Evolutionary conservation across 2,329 filamentous ascomycete species (phyloP).

Genomic region (Botrytis hyacinthi): DNA sequence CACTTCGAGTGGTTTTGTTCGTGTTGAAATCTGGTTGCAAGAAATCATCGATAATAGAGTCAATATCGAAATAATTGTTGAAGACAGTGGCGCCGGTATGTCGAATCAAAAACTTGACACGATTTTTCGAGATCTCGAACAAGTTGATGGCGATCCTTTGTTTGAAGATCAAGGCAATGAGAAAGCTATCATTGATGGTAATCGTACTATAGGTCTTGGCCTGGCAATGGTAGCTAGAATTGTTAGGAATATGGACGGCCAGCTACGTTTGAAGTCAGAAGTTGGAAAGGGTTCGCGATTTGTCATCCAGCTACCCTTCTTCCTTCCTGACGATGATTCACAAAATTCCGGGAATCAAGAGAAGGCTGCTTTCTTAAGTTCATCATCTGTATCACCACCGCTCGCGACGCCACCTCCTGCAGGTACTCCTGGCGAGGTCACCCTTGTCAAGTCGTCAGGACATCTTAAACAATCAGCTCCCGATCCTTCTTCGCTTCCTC

Average conservation of each 20-base stretch:
- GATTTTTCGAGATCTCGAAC: constrained; percentile 57
- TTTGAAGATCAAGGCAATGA: constrained; percentile 34
- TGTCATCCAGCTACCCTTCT: constrained; percentile 74
- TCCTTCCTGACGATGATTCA: constrained; percentile 50
- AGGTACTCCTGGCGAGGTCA: constrained; percentile 53
- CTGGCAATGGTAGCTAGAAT: constrained; percentile 86
- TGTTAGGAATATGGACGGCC: constrained; percentile 86
- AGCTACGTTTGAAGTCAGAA: constrained; percentile 80
- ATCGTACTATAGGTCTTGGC: constrained; percentile 69
- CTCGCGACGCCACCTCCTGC: constrained; percentile 22
- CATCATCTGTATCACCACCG: constrained; percentile 5
- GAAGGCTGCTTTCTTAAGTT: not conserved
- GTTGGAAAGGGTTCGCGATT: constrained; percentile 80
- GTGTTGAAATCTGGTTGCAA: constrained; percentile 65
- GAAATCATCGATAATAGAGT: constrained; percentile 53
- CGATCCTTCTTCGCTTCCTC: constrained; percentile 6
- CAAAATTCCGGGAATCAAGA: constrained; percentile 2
- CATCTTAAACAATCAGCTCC: constrained; percentile 20
- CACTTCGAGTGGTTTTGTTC: constrained; percentile 65
- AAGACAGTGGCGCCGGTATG: constrained; percentile 76
- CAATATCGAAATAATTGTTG: constrained; percentile 69
- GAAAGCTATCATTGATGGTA: constrained; percentile 37
- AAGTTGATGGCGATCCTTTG: constrained; percentile 49
- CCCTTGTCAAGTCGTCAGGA: constrained; percentile 55
- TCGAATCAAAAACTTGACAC: constrained; percentile 56